Conservation (phyloP, 1,139 yeast genomes). For the Blastobotrys raffinosifermentans region DNA sequence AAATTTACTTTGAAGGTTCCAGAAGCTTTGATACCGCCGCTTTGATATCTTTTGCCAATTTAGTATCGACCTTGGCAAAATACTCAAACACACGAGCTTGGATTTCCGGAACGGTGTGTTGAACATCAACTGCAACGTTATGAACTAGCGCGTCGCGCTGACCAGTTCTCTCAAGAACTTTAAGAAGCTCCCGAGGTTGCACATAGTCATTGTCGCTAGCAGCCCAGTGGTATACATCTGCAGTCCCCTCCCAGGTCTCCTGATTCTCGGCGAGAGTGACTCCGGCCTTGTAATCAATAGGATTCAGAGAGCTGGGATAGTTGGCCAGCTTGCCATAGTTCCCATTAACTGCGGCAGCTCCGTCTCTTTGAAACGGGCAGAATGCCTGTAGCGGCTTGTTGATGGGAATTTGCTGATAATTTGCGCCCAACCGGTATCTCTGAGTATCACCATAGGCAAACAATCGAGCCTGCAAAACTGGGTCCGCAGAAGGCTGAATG, state of each 20-base stretch:
- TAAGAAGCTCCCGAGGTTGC: constrained; percentile 64
- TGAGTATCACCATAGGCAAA: constrained; percentile 84
- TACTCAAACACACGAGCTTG: constrained; percentile 77
- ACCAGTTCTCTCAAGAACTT: constrained; percentile 54
- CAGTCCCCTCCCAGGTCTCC: constrained; percentile 86
- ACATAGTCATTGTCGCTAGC: constrained; percentile 56
- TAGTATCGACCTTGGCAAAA: constrained; percentile 68
- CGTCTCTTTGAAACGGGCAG: constrained; percentile 62
- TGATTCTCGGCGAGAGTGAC: constrained; percentile 50
- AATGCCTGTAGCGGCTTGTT: constrained; percentile 41
- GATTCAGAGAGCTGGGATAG: constrained; percentile 38
- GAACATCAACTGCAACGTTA: constrained; percentile 72
- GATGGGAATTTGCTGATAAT: constrained; percentile 65
- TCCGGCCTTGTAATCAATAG: constrained; percentile 42
- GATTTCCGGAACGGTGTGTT: constrained; percentile 62
- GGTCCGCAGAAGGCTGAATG: constrained; percentile 77
- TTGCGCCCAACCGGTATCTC: constrained; percentile 55
- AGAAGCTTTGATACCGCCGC: too few relatives aligned
- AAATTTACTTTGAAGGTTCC: too few relatives aligned
- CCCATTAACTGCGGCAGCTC: constrained; percentile 66
- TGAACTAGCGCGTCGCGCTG: constrained; percentile 80
- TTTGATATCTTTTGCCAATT: too few relatives aligned
- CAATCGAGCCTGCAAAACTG: constrained; percentile 75
- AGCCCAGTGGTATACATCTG: constrained; percentile 84
- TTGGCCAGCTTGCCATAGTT: constrained; percentile 81